Evolutionary conservation across 768 basidiomycete genomes (phyloP).

Genomic region (Suillus americanus): DNA sequence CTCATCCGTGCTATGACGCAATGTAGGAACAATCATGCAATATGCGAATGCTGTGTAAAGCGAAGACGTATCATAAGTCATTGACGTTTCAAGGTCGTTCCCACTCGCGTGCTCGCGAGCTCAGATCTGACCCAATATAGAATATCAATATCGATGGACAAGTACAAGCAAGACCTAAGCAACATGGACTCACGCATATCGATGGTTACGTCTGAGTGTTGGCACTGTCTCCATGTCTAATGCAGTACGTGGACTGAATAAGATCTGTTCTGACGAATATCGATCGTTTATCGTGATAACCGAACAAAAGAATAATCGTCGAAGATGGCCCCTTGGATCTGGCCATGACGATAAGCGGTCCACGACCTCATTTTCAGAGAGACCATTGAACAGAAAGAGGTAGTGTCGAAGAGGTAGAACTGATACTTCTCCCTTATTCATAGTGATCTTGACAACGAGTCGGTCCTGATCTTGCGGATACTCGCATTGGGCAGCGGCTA

Average conservation of each 20-base stretch:
- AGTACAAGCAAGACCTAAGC: background rate
- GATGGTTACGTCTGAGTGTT: background rate
- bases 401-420: slow-evolving; percentile 1
- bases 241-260: background rate
- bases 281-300: background rate
- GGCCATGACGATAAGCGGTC: background rate
- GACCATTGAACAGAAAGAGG: background rate
- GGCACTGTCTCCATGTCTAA: background rate
- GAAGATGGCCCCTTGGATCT: background rate
- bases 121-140: background rate
- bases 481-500: background rate
- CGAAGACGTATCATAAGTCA: background rate
- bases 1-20: background rate
- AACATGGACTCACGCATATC: background rate
- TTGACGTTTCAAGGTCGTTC: background rate
- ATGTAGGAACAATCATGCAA: background rate
- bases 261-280: background rate
- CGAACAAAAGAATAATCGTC: background rate
- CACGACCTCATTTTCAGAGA: background rate
- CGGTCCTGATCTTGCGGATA: background rate
- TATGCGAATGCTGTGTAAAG: slow-evolving; percentile 1
- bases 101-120: no score
- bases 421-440: background rate
- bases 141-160: background rate
- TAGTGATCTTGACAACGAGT: background rate